Conservation (phyloP, 2,329 filamentous ascomycete species). For the Tolypocladium amazonense region DNA sequence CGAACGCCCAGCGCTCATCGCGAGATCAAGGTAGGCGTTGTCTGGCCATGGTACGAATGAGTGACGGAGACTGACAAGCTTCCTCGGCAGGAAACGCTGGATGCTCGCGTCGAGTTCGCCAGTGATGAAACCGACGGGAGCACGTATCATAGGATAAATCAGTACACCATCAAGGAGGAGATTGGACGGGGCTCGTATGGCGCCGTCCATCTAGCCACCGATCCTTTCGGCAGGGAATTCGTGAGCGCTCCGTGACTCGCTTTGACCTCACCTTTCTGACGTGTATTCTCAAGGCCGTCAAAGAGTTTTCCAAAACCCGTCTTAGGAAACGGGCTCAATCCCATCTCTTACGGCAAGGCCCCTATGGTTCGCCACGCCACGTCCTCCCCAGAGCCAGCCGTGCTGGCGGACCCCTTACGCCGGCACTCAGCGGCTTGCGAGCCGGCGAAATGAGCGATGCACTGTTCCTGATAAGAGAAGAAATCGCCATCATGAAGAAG, state of each 20-base stretch:
- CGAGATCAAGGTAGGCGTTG: slow-evolving; percentile 40
- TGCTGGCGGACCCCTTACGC: slow-evolving; percentile 9
- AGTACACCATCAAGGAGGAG: slow-evolving; percentile 88
- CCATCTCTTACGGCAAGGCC: slow-evolving; percentile 57
- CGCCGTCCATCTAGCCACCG: slow-evolving; percentile 78
- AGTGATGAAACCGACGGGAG: slow-evolving; percentile 75
- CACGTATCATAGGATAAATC: slow-evolving; percentile 81
- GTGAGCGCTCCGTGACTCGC: slow-evolving; percentile 39
- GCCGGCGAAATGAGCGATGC: slow-evolving; percentile 56
- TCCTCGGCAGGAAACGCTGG: slow-evolving; percentile 65
- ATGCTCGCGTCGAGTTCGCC: slow-evolving; percentile 78
- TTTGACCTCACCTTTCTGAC: background rate
- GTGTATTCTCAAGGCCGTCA: slow-evolving; percentile 62
- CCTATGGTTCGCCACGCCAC: slow-evolving; percentile 20
- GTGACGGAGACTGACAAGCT: background rate
- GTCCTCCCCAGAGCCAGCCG: slow-evolving; percentile 9
- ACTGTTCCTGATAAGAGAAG: slow-evolving; percentile 81
- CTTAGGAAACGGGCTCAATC: slow-evolving; percentile 85
- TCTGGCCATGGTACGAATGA: background rate
- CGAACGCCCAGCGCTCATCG: slow-evolving; percentile 47
- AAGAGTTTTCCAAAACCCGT: slow-evolving; percentile 92
- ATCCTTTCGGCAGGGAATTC: slow-evolving; percentile 89
- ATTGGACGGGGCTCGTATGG: slow-evolving; percentile 96
- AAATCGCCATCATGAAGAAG: slow-evolving; percentile 99
- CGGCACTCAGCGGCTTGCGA: slow-evolving; percentile 16